Evolutionary conservation across 2,329 filamentous ascomycete species (phyloP).

Genomic region (Fusarium sp.): DNA sequence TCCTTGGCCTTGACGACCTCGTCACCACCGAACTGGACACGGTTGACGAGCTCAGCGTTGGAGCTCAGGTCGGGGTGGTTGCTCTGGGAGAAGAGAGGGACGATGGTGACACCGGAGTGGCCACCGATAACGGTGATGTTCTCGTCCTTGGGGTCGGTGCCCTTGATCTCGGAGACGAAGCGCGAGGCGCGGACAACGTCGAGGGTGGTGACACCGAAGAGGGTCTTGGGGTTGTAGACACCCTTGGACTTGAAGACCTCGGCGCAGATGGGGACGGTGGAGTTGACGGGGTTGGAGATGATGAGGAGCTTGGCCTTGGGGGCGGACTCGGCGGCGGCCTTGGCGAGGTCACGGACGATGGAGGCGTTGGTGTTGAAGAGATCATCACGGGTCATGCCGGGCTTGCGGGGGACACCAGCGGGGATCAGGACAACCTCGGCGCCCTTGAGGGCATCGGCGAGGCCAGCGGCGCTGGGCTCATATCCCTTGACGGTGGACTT

Average conservation of each 20-base stretch:
- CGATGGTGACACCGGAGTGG: slow-evolving; percentile 98
- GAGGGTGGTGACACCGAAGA: slow-evolving; percentile 99
- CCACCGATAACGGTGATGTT: slow-evolving; percentile 96
- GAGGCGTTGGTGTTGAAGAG: slow-evolving; percentile 99
- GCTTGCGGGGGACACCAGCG: slow-evolving; percentile 98
- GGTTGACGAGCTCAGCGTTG: slow-evolving; percentile 81
- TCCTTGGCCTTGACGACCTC: slow-evolving; percentile 99
- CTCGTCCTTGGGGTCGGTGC: slow-evolving; percentile 88
- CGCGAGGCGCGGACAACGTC: slow-evolving; percentile 97
- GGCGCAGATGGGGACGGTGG: slow-evolving; percentile 94
- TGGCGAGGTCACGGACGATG: slow-evolving; percentile 97
- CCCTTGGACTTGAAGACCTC: slow-evolving; percentile 95
- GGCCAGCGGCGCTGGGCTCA: slow-evolving; percentile 76
- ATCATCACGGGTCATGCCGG: slow-evolving; percentile 99
- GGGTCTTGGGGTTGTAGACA: slow-evolving; percentile 98
- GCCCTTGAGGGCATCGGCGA: slow-evolving; percentile 80
- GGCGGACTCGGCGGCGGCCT: slow-evolving; percentile 85
- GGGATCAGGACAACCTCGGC: slow-evolving; percentile 96
- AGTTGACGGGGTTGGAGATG: slow-evolving; percentile 99
- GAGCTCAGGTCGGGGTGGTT: slow-evolving; percentile 83
- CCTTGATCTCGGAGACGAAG: slow-evolving; percentile 96
- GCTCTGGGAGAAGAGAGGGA: slow-evolving; percentile 95
- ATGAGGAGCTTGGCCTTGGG: slow-evolving; percentile 95
- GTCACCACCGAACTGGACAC: slow-evolving; percentile 98
- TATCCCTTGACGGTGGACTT: slow-evolving; percentile 94